Evolutionary conservation across 169 alveolate species (phyloP), one percentile per base, ranked within the genome.

Genomic region (Plasmodium relictum): DNA sequence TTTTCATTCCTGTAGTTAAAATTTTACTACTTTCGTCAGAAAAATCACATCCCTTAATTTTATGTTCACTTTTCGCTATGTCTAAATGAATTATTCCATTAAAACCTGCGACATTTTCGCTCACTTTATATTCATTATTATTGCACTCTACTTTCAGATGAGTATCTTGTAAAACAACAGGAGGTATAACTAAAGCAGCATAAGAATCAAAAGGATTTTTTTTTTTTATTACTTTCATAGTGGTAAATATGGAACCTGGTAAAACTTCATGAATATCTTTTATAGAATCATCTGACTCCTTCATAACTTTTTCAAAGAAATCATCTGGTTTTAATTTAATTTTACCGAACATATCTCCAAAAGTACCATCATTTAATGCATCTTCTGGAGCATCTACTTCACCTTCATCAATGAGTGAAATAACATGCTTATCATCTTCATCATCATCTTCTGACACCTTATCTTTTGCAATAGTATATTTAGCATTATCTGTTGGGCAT

Each of bases 1-100:
- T 26, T 1, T 18, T 7, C 20, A 59, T 26, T 4, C 74, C 72
- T 4, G 50, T 37, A 2, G 86, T 69, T n/a, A 83, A 37, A 4
- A 70, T 42, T 6, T 26, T 56, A 44, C 85, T 70, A 56, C 8
- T 12, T 1, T 1, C 10, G 2, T 61, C 7, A 12, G 91, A 42
- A 61, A 83, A 83, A 56, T 83, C 91, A 69, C 91, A 83, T n/a
- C 91, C 91, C 16, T 50, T 69, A 14, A 73, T 62, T 26, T 83
- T 83, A 37, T 39, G 1, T 18, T 68, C 73, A 44, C 42, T 68
- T 14, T 16, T 83, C 1, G 83, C 12, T 22, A 83, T 37, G 0
- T 31, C 45, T 0, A 83, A 16, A 39, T 83, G 85, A 6, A 56
- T n/a, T 8, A 83, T 69, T 12, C 86, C 91, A 9, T 83, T 83